Conservation (phyloP, 345 rosid species). For the Limnanthes douglasii region DNA sequence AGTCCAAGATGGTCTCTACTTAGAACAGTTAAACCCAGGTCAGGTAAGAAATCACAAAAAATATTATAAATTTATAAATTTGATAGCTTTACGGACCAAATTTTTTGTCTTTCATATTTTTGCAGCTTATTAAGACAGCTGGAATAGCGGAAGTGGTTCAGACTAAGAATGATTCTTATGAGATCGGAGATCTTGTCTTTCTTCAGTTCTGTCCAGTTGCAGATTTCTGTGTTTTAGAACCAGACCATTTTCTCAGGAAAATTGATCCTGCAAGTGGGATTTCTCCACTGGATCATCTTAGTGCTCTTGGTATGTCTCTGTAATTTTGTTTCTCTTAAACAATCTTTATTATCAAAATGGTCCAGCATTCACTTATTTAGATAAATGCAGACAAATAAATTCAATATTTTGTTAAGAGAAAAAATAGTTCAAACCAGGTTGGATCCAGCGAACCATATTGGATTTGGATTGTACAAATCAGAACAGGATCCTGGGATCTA, state of each 20-base stretch:
- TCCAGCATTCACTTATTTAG: too few relatives aligned
- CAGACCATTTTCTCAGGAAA: constrained; percentile 1
- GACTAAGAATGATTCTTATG: background rate
- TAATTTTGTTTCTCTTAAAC: too few relatives aligned
- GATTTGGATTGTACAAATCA: too few relatives aligned
- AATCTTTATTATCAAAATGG: too few relatives aligned
- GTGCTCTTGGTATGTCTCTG: constrained; percentile 3
- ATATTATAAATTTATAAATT: too few relatives aligned
- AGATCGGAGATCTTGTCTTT: background rate
- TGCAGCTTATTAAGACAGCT: background rate
- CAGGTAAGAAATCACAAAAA: too few relatives aligned
- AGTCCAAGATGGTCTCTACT: background rate
- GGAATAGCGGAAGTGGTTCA: background rate
- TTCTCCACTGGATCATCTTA: constrained; percentile 1
- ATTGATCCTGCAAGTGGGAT: background rate
- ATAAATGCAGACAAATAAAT: too few relatives aligned
- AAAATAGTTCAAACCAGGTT: background rate
- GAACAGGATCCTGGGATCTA: too few relatives aligned
- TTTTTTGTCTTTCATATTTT: too few relatives aligned
- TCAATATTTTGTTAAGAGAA: too few relatives aligned
- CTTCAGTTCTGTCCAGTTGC: background rate
- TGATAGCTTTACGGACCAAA: too few relatives aligned
- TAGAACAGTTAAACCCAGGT: background rate
- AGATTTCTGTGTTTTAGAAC: constrained; percentile 1
- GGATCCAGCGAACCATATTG: too few relatives aligned